Conservation (phyloP, 768 basidiomycete species). For the Suillus luteus region DNA sequence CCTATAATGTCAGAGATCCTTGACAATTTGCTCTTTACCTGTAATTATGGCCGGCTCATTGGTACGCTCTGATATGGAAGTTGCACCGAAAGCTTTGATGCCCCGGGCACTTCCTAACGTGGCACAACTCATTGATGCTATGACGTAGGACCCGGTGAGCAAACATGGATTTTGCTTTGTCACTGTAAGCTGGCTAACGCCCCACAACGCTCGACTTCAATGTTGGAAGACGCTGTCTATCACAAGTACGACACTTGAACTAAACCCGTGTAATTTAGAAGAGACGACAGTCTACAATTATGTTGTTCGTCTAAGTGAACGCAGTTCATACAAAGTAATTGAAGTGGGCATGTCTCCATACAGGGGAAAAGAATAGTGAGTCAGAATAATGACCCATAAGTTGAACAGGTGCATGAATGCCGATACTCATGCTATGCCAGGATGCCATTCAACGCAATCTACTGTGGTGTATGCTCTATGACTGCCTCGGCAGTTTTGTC, state of each 20-base stretch:
- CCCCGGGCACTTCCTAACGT: not conserved
- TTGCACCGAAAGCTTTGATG: not conserved
- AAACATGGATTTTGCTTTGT: not conserved
- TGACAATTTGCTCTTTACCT: not conserved
- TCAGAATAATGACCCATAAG: constrained; percentile 2
- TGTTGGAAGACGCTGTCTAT: not conserved
- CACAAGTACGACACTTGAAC: not conserved
- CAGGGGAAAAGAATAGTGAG: not conserved
- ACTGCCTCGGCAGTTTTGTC: constrained; percentile 60
- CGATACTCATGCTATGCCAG: not conserved
- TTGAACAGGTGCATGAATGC: not conserved
- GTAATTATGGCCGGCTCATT: not conserved
- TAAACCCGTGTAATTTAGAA: not conserved
- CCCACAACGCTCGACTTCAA: not conserved
- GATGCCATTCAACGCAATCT: not conserved
- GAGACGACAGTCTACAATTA: not conserved
- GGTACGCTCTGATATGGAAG: not conserved
- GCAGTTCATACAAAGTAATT: not conserved
- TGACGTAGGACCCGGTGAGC: not conserved
- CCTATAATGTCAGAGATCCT: not conserved
- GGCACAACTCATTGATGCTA: not conserved
- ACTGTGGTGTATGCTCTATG: constrained; percentile 12
- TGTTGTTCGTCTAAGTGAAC: not conserved
- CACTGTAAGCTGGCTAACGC: not conserved
- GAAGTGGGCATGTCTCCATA: not conserved